These are phyloP conservation scores for Trichosporon coremiiforme DNA, from an alignment of 1,284 basidiomycete genomes.

Conservation along the genomic window DNA sequence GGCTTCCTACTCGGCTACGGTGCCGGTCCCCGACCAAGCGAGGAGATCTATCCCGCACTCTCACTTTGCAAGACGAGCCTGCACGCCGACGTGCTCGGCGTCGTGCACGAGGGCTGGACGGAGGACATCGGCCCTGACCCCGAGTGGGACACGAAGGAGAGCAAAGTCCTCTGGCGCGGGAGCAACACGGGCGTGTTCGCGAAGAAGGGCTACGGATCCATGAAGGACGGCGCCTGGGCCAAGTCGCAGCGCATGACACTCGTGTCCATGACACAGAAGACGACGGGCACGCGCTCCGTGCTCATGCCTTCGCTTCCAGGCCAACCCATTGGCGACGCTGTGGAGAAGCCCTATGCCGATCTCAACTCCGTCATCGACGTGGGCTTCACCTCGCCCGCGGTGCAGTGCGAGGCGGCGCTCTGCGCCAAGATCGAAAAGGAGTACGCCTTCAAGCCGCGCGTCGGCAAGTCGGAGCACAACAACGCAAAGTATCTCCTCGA, in stretches of 20 bases:
- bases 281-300: slow-evolving; percentile 57
- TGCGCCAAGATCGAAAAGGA: slow-evolving; percentile 59
- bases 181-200: slow-evolving; percentile 67
- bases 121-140: slow-evolving; percentile 60
- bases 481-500: slow-evolving; percentile 41
- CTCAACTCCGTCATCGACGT: slow-evolving; percentile 59
- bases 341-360: slow-evolving; percentile 31
- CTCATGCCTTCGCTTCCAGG: slow-evolving; percentile 36
- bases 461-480: slow-evolving; percentile 61
- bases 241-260: slow-evolving; percentile 59
- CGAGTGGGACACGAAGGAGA: slow-evolving; percentile 64
- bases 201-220: slow-evolving; percentile 59
- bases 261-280: slow-evolving; percentile 49
- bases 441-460: slow-evolving; percentile 60
- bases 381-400: slow-evolving; percentile 49
- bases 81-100: slow-evolving; percentile 66
- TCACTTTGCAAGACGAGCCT: slow-evolving; percentile 63
- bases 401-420: slow-evolving; percentile 58
- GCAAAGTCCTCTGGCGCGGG: slow-evolving; percentile 67
- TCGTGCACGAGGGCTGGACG: slow-evolving; percentile 58
- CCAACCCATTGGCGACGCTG: slow-evolving; percentile 58
- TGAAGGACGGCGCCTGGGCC: slow-evolving; percentile 32
- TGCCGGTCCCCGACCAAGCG: slow-evolving; percentile 61
- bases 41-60: slow-evolving; percentile 61
- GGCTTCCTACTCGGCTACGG: slow-evolving; percentile 62